Percentiles rank a stretch among this genome's conserved stretches.
Evolutionary conservation across 495 filamentous ascomycete species (phyloP).

Genomic region (Podospora bellae-mahoneyi): DNA sequence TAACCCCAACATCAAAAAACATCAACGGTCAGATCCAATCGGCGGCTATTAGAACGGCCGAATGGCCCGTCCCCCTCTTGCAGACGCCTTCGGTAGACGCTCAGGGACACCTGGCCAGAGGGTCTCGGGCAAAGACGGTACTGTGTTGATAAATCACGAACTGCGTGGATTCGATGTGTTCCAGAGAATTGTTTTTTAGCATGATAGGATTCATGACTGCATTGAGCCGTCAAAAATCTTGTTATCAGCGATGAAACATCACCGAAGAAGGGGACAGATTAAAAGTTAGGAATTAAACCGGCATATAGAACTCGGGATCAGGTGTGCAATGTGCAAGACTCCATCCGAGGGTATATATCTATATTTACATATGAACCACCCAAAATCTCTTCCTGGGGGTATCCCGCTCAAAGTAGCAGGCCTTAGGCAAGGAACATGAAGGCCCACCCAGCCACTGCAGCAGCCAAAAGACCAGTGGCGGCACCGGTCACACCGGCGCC

Average conservation of each 20-base stretch:
- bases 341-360: not conserved
- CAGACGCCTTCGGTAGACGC: not conserved
- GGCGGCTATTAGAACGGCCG: constrained; percentile 2
- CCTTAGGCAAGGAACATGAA: constrained; percentile 22
- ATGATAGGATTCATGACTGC: too few species aligned
- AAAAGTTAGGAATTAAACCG: not conserved
- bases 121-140: not conserved
- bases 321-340: not conserved
- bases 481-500: constrained; percentile 10
- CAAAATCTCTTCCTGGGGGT: not conserved
- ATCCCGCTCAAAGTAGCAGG: not conserved
- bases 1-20: not conserved
- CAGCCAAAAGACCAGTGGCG: constrained; percentile 17
- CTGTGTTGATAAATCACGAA: not conserved
- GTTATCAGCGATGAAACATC: not conserved
- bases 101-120: not conserved
- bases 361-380: not conserved
- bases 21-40: not conserved
- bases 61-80: not conserved
- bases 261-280: not conserved
- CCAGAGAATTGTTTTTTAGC: too few species aligned
- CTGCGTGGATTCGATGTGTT: too few species aligned
- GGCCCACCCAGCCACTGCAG: constrained; percentile 19
- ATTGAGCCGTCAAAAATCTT: too few species aligned
- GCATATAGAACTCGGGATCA: not conserved